Percentiles rank a stretch among this genome's conserved stretches.
Evolutionary conservation across 2,329 filamentous ascomycete species (phyloP).

Genomic region (Calycina herbarum): DNA sequence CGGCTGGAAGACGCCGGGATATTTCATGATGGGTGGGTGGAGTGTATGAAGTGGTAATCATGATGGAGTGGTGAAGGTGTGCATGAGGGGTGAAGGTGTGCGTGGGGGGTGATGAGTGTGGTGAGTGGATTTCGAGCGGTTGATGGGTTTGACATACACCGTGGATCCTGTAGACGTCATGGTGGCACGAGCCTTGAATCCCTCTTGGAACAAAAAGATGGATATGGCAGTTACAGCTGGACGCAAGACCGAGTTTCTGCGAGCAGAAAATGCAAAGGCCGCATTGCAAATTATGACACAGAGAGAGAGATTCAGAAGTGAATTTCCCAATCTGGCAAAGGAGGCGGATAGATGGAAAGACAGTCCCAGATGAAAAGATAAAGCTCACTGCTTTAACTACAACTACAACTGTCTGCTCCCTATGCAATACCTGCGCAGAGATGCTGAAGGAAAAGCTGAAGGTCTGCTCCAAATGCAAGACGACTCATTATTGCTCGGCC

Average conservation of each 20-base stretch:
- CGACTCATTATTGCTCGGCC: constrained; percentile 27
- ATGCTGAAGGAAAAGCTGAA: constrained; percentile 10
- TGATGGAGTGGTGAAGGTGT: too few relatives aligned
- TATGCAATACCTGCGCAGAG: neutral
- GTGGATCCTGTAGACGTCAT: neutral
- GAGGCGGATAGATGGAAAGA: neutral
- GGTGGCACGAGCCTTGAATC: neutral
- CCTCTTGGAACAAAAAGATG: neutral
- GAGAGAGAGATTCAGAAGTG: neutral
- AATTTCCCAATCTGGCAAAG: neutral
- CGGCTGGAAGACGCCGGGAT: too few relatives aligned
- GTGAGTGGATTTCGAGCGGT: too few relatives aligned
- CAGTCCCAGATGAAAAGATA: constrained; percentile 3
- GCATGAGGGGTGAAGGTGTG: too few relatives aligned
- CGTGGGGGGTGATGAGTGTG: too few relatives aligned
- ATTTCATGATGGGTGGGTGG: too few relatives aligned
- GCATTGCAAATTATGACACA: neutral
- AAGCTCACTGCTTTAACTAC: neutral
- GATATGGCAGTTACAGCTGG: neutral
- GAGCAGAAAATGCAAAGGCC: neutral
- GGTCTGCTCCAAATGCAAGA: constrained; percentile 25
- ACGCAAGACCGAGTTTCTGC: neutral
- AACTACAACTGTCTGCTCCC: neutral
- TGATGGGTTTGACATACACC: too few relatives aligned
- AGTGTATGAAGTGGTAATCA: too few relatives aligned